Base-by-base conservation (phyloP, 2,329 filamentous ascomycete species). In the Colletotrichum magnum region DNA sequence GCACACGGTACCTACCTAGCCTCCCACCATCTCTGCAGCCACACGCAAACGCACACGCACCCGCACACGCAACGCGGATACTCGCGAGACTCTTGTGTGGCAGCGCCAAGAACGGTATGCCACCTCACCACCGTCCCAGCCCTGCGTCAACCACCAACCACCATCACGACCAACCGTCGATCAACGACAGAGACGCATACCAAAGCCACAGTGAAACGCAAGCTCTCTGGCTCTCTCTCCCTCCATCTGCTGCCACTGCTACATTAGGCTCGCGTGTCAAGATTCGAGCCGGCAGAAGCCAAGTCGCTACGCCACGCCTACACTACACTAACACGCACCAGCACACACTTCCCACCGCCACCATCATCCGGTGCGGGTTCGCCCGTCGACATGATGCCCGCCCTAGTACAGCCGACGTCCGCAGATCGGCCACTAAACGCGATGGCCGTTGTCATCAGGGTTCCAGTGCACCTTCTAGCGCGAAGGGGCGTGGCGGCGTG, bases 341-440 rank as follows among this genome's bases (percentile, higher is more conserved):
- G 16, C 43, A 47, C 43, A 47, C 18, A 16, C 43, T 18, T n/a
- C 43, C 39, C 60, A 56, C 13, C 24, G 28, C 57, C 58, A 61
- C 43, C 53, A 39, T 61, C 58, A 61, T n/a, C 48, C 48, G 32
- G 48, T 47, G 58, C 58, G 58, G 58, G 58, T 61, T 36, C 36
- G 66, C 56, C 61, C 62, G 62, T 59, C 50, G 56, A 66, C 66
- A 7, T 51, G 41, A 66, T 60, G 54, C 62, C 66, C 61, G 61
- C 36, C 61, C 66, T 59, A 59, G 60, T 56, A 60, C 62, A 51
- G 56, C 66, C 66, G 61, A 52, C 26, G 16, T 45, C 56, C 41
- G 62, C 50, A 65, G 66, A 69, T 69, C 66, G n/a, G 61, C 50
- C 61, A 57, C 66, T 69, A 69, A 6, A 65, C 61, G 62, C 62